A percentile compares a stretch with the other conserved stretches of the same genome.
Conservation (phyloP, 306 rosid species). For the Quercus parvula region DNA sequence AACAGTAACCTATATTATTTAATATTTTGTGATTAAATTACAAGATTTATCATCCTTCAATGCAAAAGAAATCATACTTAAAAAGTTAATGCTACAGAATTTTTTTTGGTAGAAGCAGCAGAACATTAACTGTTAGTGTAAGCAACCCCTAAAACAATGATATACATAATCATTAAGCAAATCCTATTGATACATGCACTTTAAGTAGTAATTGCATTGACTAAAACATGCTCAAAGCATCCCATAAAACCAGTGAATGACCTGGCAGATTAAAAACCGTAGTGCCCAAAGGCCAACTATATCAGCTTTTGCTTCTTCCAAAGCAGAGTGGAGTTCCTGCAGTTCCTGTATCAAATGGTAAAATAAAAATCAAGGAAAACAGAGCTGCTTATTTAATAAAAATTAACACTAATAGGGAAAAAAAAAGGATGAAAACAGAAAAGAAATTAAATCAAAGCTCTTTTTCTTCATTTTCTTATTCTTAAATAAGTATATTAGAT, state of each 20-base stretch:
- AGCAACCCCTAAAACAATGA: background rate
- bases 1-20: background rate
- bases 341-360: constrained; percentile 63
- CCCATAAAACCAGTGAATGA: constrained; percentile 20
- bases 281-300: constrained; percentile 97
- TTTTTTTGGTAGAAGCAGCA: too few species aligned
- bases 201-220: background rate
- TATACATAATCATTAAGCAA: background rate
- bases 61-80: background rate
- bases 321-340: constrained; percentile 87
- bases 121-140: background rate
- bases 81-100: background rate
- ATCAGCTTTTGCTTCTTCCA: constrained; percentile 98
- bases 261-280: constrained; percentile 70
- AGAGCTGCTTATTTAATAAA: background rate
- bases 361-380: background rate
- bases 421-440: background rate
- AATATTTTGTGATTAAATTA: background rate
- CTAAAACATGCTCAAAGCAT: background rate
- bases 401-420: background rate
- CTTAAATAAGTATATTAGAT: too few species aligned
- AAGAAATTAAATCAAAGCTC: background rate
- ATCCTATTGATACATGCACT: too few species aligned
- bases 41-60: background rate
- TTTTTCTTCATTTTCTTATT: background rate